Conservation (phyloP, 805 yeast species). For the Candida easanensis region DNA sequence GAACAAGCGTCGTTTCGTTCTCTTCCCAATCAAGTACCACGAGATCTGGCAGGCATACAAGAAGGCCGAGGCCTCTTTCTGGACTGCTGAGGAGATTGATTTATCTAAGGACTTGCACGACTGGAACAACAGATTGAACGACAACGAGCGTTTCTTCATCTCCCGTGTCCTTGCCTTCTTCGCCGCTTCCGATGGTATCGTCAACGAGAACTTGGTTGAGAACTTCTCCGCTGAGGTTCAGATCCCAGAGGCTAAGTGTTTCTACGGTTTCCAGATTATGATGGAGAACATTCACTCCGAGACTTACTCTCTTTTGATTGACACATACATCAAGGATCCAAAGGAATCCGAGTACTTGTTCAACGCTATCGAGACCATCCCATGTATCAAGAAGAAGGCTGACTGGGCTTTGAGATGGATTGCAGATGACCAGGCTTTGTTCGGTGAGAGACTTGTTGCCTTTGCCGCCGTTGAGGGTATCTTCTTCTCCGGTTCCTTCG, state of each 20-base stretch:
- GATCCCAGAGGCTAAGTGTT: constrained; percentile 96
- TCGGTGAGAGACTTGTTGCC: constrained; percentile 95
- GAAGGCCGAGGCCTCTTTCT: constrained; percentile 98
- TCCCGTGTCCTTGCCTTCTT: constrained; percentile 95
- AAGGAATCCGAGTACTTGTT: constrained; percentile 86
- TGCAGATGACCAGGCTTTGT: constrained; percentile 78
- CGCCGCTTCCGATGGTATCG: constrained; percentile 98
- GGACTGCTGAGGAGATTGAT: constrained; percentile 99
- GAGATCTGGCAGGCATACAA: constrained; percentile 99
- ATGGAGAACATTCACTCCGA: constrained; percentile 99
- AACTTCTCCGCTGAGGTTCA: constrained; percentile 97
- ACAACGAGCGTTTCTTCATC: constrained; percentile 88
- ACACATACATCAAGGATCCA: constrained; percentile 94
- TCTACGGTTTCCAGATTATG: constrained; percentile 99
- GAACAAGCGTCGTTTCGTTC: constrained; percentile 84
- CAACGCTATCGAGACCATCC: constrained; percentile 95
- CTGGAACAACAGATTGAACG: constrained; percentile 88
- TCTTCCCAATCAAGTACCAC: constrained; percentile 94
- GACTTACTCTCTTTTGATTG: constrained; percentile 92
- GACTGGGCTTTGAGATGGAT: constrained; percentile 99
- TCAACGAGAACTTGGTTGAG: constrained; percentile 95
- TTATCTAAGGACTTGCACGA: constrained; percentile 86
- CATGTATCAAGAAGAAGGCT: constrained; percentile 95
- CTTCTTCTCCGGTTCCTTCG: constrained; percentile 97
- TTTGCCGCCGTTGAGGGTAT: constrained; percentile 99